These are phyloP conservation scores for Saraca asoca DNA, from an alignment of 331 rosid genomes.

Conservation along the genomic window DNA sequence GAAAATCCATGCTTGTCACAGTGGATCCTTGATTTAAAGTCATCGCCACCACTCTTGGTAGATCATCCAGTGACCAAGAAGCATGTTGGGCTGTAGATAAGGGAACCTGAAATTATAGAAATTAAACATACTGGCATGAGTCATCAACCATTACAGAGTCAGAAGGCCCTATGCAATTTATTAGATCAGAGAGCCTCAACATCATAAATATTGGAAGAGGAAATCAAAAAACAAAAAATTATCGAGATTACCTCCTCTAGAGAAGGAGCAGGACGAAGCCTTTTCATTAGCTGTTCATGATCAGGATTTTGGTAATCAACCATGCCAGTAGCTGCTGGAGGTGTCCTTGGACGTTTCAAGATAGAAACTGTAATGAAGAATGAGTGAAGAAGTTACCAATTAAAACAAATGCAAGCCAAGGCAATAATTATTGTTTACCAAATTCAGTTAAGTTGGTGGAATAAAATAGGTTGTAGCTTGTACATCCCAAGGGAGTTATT, in stretches of 20 bases:
- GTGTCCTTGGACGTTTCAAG: constrained; percentile 56
- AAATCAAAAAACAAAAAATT: no score
- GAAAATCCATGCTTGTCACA: constrained; percentile 59
- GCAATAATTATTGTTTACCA: no score
- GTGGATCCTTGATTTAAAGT: constrained; percentile 43
- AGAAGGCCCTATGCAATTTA: no score
- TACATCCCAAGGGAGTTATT: no score
- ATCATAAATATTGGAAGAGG: no score
- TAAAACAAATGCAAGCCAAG: no score
- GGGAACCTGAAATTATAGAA: no score
- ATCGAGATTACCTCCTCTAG: constrained; percentile 50
- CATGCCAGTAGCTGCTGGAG: constrained; percentile 51
- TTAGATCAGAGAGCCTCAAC: no score
- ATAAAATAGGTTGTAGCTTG: no score
- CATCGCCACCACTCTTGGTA: constrained; percentile 48
- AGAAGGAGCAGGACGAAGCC: constrained; percentile 52
- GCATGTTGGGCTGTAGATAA: constrained; percentile 31
- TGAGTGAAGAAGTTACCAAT: not conserved
- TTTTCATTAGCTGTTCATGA: constrained; percentile 52
- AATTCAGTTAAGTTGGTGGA: no score
- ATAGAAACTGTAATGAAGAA: constrained; percentile 46
- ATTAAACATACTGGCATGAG: no score
- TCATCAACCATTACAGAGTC: no score
- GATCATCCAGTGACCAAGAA: constrained; percentile 47
- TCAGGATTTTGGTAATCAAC: constrained; percentile 49